These are phyloP conservation scores for Leccinellum luteum DNA, from an alignment of 768 basidiomycete species.

Conservation along the genomic window DNA sequence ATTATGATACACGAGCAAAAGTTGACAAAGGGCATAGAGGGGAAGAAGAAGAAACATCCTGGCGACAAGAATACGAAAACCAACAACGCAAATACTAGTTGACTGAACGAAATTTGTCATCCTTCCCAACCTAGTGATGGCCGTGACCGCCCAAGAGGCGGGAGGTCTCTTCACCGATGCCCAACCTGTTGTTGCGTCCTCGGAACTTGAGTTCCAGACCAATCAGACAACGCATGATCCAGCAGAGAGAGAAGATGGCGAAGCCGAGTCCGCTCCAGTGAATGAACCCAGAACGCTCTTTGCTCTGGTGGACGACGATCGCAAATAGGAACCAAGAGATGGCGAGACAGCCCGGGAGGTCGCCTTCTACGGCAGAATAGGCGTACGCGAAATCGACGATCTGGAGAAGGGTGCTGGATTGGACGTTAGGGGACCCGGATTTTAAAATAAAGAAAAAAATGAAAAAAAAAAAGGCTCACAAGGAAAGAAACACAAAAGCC, in stretches of 20 bases:
- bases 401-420: slow-evolving; percentile 54
- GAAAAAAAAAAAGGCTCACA: slow-evolving; percentile 33
- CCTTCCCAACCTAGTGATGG: slow-evolving; percentile 7
- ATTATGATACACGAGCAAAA: slow-evolving; percentile 10
- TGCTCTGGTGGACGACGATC: slow-evolving; percentile 53
- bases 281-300: slow-evolving; percentile 48
- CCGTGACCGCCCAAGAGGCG: slow-evolving; percentile 29
- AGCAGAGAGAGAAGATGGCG: slow-evolving; percentile 60
- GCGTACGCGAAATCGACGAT: slow-evolving; percentile 61
- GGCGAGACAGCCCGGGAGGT: slow-evolving; percentile 65
- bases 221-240: slow-evolving; percentile 56
- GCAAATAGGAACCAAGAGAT: slow-evolving; percentile 67
- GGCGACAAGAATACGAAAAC: background rate
- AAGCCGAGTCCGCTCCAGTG: slow-evolving; percentile 67
- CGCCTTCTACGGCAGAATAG: slow-evolving; percentile 61
- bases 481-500: slow-evolving; percentile 56
- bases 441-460: background rate
- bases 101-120: background rate
- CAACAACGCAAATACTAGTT: background rate
- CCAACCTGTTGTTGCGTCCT: slow-evolving; percentile 31
- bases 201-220: slow-evolving; percentile 37
- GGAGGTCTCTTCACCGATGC: slow-evolving; percentile 32
- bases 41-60: background rate
- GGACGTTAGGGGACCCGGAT: background rate
- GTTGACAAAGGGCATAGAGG: slow-evolving; percentile 4